phyloP scores from a whole-genome alignment of 1,284 basidiomycete genomes.

The Microbotryum lychnidis-dioicae region DNA sequence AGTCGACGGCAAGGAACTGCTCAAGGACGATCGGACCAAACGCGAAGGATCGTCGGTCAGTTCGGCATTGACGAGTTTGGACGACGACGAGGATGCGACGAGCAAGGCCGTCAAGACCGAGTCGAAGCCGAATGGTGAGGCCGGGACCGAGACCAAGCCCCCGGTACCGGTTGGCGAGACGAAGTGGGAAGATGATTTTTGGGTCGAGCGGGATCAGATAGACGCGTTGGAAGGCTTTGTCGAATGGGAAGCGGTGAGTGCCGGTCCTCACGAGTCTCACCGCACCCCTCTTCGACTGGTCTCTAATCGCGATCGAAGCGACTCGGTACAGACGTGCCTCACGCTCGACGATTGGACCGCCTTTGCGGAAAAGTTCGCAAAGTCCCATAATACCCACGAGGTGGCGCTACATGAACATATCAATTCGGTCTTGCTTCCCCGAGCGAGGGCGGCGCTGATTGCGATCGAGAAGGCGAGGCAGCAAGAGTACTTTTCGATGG shows the following conservation, averaged over 20 bases:
- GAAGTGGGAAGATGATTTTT: constrained; percentile 36
- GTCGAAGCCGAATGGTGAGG: constrained; percentile 1
- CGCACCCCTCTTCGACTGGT: background rate
- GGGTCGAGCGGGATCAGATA: constrained; percentile 28
- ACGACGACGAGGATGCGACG: constrained; percentile 8
- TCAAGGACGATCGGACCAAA: constrained; percentile 27
- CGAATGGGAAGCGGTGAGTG: constrained; percentile 72
- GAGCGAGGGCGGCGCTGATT: background rate
- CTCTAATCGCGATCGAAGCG: too few species aligned
- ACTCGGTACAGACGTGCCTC: constrained; percentile 55
- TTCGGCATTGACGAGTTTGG: constrained; percentile 3
- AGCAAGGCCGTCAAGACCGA: constrained; percentile 1
- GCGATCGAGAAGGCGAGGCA: constrained; percentile 56
- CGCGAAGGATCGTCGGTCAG: background rate
- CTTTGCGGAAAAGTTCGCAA: constrained; percentile 61
- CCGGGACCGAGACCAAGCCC: constrained; percentile 23
- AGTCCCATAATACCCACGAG: constrained; percentile 67
- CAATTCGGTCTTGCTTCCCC: constrained; percentile 15
- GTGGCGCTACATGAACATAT: constrained; percentile 64
- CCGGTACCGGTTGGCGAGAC: constrained; percentile 35
- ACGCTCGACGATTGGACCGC: constrained; percentile 73
- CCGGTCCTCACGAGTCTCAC: background rate
- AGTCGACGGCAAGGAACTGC: too few species aligned
- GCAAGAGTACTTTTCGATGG: constrained; percentile 55
- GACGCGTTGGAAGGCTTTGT: constrained; percentile 48